Evolutionary conservation across 768 basidiomycete genomes (phyloP).

Genomic region (Mycena venus): DNA sequence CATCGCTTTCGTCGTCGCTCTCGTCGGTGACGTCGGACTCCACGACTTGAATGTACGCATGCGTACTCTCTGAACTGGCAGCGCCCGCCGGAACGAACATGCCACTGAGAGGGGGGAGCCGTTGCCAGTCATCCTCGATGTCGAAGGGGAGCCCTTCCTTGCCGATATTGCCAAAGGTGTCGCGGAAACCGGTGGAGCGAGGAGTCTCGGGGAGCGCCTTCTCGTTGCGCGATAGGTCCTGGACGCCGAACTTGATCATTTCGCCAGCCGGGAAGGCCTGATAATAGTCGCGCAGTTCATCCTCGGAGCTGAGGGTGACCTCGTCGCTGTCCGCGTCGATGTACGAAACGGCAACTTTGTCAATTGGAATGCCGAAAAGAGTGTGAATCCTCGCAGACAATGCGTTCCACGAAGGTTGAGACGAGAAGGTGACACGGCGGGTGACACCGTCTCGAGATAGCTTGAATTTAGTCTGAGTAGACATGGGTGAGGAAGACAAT

Average conservation of each 20-base stretch:
- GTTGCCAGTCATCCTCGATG: constrained; percentile 77
- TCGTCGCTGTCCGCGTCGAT: constrained; percentile 80
- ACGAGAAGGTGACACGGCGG: constrained; percentile 69
- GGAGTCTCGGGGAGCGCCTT: constrained; percentile 48
- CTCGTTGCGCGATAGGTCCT: constrained; percentile 63
- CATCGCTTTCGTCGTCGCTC: constrained; percentile 44
- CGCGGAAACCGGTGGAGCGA: constrained; percentile 55
- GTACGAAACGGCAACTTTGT: constrained; percentile 78
- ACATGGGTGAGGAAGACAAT: constrained; percentile 49
- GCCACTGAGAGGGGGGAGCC: constrained; percentile 59
- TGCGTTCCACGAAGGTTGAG: constrained; percentile 66
- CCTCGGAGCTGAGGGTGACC: constrained; percentile 81
- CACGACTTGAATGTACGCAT: constrained; percentile 76
- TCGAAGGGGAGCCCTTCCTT: constrained; percentile 59
- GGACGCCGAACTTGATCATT: constrained; percentile 71
- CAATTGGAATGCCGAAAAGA: constrained; percentile 66
- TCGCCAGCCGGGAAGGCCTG: constrained; percentile 45
- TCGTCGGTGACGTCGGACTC: constrained; percentile 49
- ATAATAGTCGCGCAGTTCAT: constrained; percentile 85
- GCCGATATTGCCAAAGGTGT: constrained; percentile 68
- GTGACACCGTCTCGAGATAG: constrained; percentile 68
- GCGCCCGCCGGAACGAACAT: constrained; percentile 50
- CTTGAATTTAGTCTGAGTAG: constrained; percentile 79
- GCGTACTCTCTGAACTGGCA: constrained; percentile 56
- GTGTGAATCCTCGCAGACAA: constrained; percentile 69